These are phyloP conservation scores for Straminergon stramineum DNA, from an alignment of 225 moss, liverwort and hornwort species.

Conservation along the genomic window DNA sequence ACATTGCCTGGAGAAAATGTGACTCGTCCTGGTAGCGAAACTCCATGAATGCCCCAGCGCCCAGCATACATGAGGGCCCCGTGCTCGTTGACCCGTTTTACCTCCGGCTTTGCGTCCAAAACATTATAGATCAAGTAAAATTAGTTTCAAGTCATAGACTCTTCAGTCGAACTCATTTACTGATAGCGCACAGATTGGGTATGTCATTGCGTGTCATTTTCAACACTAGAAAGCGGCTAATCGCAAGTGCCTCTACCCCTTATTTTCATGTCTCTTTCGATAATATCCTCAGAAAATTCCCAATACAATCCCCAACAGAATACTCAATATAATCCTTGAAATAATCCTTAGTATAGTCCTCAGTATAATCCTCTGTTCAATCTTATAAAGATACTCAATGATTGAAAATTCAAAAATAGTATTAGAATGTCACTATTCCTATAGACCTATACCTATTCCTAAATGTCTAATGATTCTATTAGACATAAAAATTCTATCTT, in stretches of 20 bases:
- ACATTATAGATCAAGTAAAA: background rate
- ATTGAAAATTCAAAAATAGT: background rate
- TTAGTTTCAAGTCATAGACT: background rate
- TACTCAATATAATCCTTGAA: background rate
- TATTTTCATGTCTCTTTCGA: background rate
- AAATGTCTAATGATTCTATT: background rate
- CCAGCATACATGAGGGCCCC: slow-evolving; percentile 76
- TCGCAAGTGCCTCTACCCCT: background rate
- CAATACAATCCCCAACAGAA: background rate
- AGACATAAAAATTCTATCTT: background rate
- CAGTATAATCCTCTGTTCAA: background rate
- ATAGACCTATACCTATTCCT: background rate
- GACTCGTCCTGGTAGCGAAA: slow-evolving; percentile 82
- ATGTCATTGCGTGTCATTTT: background rate
- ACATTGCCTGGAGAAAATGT: slow-evolving; percentile 92
- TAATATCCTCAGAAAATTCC: background rate
- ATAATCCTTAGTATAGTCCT: background rate
- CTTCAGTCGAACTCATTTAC: background rate
- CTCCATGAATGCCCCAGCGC: slow-evolving; percentile 94
- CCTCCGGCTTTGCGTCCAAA: slow-evolving; percentile 56
- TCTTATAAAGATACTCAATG: background rate
- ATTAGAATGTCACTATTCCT: background rate
- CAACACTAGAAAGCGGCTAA: background rate
- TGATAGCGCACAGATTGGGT: background rate
- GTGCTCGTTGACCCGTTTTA: slow-evolving; percentile 75